Evolutionary conservation across 2,329 filamentous ascomycete genomes (phyloP).

Genomic region (Hypoxylon sp.): DNA sequence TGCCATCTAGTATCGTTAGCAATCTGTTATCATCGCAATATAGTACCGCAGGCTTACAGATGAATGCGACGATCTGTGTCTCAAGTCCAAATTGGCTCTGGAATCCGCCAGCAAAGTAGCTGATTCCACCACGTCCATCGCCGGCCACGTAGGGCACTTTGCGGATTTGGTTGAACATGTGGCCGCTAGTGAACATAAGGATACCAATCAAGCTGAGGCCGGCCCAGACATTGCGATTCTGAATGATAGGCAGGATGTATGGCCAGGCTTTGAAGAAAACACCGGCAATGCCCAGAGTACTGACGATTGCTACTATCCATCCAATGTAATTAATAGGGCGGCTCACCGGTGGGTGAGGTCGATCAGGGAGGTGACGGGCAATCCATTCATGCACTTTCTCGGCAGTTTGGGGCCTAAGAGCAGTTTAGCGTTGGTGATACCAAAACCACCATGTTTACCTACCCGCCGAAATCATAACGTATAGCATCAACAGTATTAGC

Average conservation of each 20-base stretch:
- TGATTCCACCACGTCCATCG: constrained; percentile 87
- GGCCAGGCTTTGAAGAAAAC: constrained; percentile 79
- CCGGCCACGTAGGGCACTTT: constrained; percentile 93
- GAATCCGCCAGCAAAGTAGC: constrained; percentile 92
- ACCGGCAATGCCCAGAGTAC: constrained; percentile 78
- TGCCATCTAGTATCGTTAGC: constrained; percentile 63
- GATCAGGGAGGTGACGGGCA: constrained; percentile 80
- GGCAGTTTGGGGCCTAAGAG: constrained; percentile 76
- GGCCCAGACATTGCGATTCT: constrained; percentile 95
- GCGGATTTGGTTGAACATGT: constrained; percentile 99
- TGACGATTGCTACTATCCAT: constrained; percentile 76
- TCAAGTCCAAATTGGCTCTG: constrained; percentile 95
- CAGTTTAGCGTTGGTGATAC: constrained; percentile 39
- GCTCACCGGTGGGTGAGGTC: constrained; percentile 81
- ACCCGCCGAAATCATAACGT: constrained; percentile 92
- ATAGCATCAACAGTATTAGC: constrained; percentile 76
- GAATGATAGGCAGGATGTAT: constrained; percentile 84
- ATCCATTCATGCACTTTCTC: constrained; percentile 87
- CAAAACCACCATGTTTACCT: constrained; percentile 53
- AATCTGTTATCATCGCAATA: not conserved
- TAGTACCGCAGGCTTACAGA: constrained; percentile 77
- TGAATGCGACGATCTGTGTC: constrained; percentile 92
- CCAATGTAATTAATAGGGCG: constrained; percentile 91
- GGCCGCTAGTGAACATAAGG: constrained; percentile 92
- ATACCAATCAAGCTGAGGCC: constrained; percentile 89